Evolutionary conservation across 306 rosid species (phyloP).

Genomic region (Citrullus mucosospermus): DNA sequence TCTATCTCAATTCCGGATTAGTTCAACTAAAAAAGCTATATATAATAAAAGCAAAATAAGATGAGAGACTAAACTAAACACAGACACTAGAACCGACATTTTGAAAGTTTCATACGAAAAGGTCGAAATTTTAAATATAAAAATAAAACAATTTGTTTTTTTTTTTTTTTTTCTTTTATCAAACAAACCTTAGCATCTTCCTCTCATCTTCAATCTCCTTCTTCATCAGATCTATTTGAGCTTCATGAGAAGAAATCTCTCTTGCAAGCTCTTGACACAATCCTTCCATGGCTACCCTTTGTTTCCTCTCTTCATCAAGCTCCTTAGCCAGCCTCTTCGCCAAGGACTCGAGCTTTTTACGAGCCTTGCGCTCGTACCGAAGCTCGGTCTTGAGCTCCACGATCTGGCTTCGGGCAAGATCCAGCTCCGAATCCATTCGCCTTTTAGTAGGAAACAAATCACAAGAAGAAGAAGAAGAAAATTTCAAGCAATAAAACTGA

Average conservation of each 20-base stretch:
- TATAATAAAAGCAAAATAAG: too few species aligned
- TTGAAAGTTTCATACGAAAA: too few species aligned
- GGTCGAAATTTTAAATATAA: too few species aligned
- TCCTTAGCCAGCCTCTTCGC: conserved; percentile 27
- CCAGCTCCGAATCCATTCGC: conserved; percentile 27
- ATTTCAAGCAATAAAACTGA: background rate
- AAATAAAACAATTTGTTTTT: too few species aligned
- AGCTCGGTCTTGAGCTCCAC: conserved; percentile 30
- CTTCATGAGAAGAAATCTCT: conserved; percentile 19
- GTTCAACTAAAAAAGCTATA: too few species aligned
- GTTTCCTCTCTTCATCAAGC: conserved; percentile 25
- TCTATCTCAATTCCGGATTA: too few species aligned
- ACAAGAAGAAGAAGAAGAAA: conserved; percentile 22
- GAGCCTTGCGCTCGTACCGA: conserved; percentile 26
- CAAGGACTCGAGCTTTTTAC: conserved; percentile 22
- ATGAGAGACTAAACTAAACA: too few species aligned
- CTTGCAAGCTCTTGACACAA: conserved; percentile 28
- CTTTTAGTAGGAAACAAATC: conserved; percentile 14
- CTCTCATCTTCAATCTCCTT: conserved; percentile 41
- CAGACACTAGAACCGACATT: too few species aligned
- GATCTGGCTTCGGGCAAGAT: conserved; percentile 24
- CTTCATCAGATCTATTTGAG: conserved; percentile 23
- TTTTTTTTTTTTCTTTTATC: too few species aligned
- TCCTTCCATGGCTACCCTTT: conserved; percentile 28
- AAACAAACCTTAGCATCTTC: conserved; percentile 29